Evolutionary conservation across 2,329 filamentous ascomycete genomes (phyloP).

Genomic region (Aspergillus aculeatus): DNA sequence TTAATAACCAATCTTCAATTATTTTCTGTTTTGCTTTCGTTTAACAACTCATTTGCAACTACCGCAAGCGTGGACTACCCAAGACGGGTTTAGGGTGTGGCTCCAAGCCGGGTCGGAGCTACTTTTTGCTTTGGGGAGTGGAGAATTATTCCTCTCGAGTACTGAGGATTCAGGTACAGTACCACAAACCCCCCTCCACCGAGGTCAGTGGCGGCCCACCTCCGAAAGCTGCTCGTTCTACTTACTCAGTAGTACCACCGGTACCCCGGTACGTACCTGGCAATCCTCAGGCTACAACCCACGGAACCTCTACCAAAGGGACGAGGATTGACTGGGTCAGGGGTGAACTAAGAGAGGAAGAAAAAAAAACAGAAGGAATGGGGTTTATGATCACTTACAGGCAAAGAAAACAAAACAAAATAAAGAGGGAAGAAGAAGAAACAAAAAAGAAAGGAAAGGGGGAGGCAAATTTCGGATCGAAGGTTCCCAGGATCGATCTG

Average conservation of each 20-base stretch:
- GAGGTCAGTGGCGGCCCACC: not conserved
- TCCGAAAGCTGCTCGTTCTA: not conserved
- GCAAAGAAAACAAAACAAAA: not conserved
- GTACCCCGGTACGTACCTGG: not conserved
- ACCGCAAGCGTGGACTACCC: not conserved
- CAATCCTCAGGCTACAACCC: constrained; percentile 5
- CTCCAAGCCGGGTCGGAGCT: not conserved
- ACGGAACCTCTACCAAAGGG: not conserved
- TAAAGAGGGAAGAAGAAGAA: not conserved
- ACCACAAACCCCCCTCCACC: not conserved
- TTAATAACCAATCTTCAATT: no score
- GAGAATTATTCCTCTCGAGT: not conserved
- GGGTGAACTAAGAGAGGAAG: not conserved
- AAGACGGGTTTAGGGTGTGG: not conserved
- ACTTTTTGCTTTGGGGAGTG: not conserved
- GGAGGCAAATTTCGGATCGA: constrained; percentile 9
- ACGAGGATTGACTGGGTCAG: constrained; percentile 1
- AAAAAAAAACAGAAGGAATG: not conserved
- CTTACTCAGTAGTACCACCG: no score
- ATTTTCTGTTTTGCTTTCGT: no score
- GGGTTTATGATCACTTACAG: not conserved
- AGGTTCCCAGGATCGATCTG: not conserved
- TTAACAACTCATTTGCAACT: not conserved
- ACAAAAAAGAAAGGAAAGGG: constrained; percentile 10
- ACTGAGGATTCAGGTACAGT: not conserved